Conservation (phyloP, 768 basidiomycete species). For the Russula emetica region DNA sequence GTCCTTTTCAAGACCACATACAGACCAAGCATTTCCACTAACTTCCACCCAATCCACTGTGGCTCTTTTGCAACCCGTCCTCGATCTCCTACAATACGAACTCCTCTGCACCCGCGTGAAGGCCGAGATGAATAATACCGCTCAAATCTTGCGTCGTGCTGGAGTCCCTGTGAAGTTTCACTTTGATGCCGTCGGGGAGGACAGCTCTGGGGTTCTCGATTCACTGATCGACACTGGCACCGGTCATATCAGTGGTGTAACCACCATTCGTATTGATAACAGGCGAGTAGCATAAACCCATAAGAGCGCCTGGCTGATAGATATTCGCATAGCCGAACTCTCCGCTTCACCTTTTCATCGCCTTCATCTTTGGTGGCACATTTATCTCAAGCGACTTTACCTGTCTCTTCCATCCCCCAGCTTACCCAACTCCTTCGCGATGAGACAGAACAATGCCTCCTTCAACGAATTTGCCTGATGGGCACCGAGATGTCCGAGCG, state of each 20-base stretch:
- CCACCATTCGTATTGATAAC: slow-evolving; percentile 63
- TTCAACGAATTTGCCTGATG: slow-evolving; percentile 63
- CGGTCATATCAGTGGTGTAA: slow-evolving; percentile 62
- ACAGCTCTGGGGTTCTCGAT: slow-evolving; percentile 54
- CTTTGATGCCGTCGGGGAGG: slow-evolving; percentile 64
- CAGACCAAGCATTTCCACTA: slow-evolving; percentile 23
- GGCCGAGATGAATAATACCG: slow-evolving; percentile 51
- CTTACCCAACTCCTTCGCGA: slow-evolving; percentile 69
- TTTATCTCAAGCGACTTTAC: slow-evolving; percentile 71
- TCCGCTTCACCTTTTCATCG: slow-evolving; percentile 71
- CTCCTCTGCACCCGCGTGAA: slow-evolving; percentile 65
- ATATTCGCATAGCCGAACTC: slow-evolving; percentile 48
- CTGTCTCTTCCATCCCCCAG: slow-evolving; percentile 71
- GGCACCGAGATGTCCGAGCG: slow-evolving; percentile 53
- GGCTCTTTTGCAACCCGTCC: slow-evolving; percentile 64
- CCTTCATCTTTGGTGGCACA: slow-evolving; percentile 76
- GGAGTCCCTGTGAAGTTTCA: slow-evolving; percentile 55
- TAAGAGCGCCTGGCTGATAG: not conserved
- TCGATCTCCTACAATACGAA: slow-evolving; percentile 76
- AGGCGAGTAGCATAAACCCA: slow-evolving; percentile 40
- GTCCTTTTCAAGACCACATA: slow-evolving; percentile 24
- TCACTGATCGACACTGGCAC: slow-evolving; percentile 41
- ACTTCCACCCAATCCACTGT: slow-evolving; percentile 34
- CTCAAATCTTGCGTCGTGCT: slow-evolving; percentile 44
- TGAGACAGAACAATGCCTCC: slow-evolving; percentile 69